Base-by-base conservation (phyloP, 331 rosid genomes). In the Acacia pycnantha region DNA sequence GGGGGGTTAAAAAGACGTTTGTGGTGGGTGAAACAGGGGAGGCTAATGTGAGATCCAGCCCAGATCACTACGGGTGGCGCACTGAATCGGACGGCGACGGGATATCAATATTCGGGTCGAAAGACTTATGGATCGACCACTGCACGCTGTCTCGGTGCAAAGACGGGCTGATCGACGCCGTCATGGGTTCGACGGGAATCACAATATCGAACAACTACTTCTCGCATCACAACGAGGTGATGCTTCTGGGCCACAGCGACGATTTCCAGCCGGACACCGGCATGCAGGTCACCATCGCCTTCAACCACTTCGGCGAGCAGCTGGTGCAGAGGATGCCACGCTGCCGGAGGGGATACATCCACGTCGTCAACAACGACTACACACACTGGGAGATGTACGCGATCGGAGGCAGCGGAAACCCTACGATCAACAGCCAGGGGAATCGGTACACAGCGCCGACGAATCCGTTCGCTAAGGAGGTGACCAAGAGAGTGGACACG, bases 331-430 rank as follows among this genome's bases (percentile, higher is more conserved):
- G 98, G 48, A 95, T 95, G 97, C 98, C 98, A 0, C 84, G 98
- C 0, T 95, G 98, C 84, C 68, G 98, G 4, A 84, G 85, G 9
- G 98, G 98, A 6, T 95, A 95, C 83, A 93, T 95, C 71, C 98
- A 95, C 48, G 98, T 95, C 0, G 98, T 95, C 40, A 95, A 95
- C 89, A 95, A 95, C 9, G 98, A 95, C 47, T 95, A 86, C 81
- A 95, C 98, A 0, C 88, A 80, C 65, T 95, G 98, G 98, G 98
- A 95, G 76, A 95, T 95, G 98, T 95, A 95, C 24, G 98, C 98
- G 6, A 93, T 95, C 12, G 98, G 98, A 0, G 98, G 98, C 0
- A 93, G 98, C 33, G 98, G 98, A 0, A 86, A 88, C 51, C 98
- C 98, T 2, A 95, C 98, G 12, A 95, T 95, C 2, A 95, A 95